Evolutionary conservation across 352 stramenopile species (phyloP).

Genomic region (Phytophthora lateralis): DNA sequence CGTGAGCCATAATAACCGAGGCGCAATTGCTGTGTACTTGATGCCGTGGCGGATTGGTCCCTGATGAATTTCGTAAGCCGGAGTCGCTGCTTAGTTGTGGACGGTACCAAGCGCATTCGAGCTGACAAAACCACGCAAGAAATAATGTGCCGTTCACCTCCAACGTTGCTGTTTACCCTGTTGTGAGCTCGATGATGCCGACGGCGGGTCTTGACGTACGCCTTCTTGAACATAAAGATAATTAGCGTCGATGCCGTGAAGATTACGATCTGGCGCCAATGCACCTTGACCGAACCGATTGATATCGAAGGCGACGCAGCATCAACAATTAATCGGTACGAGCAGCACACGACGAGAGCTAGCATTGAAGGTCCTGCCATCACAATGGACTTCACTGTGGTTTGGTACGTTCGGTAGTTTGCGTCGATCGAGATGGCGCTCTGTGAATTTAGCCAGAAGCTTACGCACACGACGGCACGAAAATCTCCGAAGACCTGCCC

Average conservation of each 20-base stretch:
- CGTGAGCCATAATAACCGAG: slow-evolving; percentile 12
- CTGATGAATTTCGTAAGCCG: slow-evolving; percentile 4
- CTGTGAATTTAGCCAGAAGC: slow-evolving; percentile 29
- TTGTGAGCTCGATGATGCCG: not conserved
- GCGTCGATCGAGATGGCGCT: slow-evolving; percentile 35
- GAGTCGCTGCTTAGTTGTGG: slow-evolving; percentile 1
- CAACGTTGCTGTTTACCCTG: not conserved
- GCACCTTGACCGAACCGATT: slow-evolving; percentile 15
- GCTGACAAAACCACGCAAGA: slow-evolving; percentile 32
- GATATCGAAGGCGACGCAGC: slow-evolving; percentile 8
- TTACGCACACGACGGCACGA: slow-evolving; percentile 26
- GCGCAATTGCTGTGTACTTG: slow-evolving; percentile 10
- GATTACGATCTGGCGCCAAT: slow-evolving; percentile 27
- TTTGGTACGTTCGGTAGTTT: slow-evolving; percentile 35
- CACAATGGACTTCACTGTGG: slow-evolving; percentile 26
- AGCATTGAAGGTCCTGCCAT: slow-evolving; percentile 35
- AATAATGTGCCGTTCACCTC: slow-evolving; percentile 21
- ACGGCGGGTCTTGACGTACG: slow-evolving; percentile 5
- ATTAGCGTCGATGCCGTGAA: slow-evolving; percentile 31
- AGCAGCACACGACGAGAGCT: slow-evolving; percentile 26
- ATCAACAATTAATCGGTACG: slow-evolving; percentile 23
- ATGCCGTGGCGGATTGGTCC: slow-evolving; percentile 6
- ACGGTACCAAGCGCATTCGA: slow-evolving; percentile 13
- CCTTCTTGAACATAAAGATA: slow-evolving; percentile 31
- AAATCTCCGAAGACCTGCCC: slow-evolving; percentile 29